Evolutionary conservation across 2,329 filamentous ascomycete genomes (phyloP).

Genomic region (Ophiostoma sp.): DNA sequence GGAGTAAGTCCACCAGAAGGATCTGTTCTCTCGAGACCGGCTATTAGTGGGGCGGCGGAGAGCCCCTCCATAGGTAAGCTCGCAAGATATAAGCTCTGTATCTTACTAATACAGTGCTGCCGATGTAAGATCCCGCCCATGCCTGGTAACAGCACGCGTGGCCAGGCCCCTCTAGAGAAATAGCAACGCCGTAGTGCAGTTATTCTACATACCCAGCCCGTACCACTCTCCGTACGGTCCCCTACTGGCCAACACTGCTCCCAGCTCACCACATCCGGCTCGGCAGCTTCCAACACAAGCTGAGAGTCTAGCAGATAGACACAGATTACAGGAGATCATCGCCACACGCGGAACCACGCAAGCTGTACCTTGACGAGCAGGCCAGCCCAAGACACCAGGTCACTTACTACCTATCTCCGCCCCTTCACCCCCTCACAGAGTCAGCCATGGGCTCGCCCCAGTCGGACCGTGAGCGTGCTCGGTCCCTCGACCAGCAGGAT

Average conservation of each 20-base stretch:
- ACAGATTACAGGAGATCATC: background rate
- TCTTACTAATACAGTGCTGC: background rate
- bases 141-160: background rate
- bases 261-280: background rate
- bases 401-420: background rate
- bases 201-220: background rate
- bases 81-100: too few species aligned
- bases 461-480: conserved; percentile 40
- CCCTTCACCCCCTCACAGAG: background rate
- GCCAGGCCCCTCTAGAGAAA: background rate
- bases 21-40: background rate
- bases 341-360: background rate
- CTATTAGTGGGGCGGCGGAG: background rate
- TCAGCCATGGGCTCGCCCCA: conserved; percentile 14
- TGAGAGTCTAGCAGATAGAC: background rate
- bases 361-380: background rate
- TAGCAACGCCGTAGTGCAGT: background rate
- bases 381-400: too few species aligned
- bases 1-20: too few species aligned
- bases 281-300: background rate
- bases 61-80: background rate
- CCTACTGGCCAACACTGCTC: conserved; percentile 1
- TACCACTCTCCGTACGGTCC: background rate
- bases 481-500: conserved; percentile 55
- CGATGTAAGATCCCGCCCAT: background rate